Evolutionary conservation across 805 yeast species (phyloP), one percentile per base, ranked within the genome.

Genomic region (Sugiyamaella mastotermitis): DNA sequence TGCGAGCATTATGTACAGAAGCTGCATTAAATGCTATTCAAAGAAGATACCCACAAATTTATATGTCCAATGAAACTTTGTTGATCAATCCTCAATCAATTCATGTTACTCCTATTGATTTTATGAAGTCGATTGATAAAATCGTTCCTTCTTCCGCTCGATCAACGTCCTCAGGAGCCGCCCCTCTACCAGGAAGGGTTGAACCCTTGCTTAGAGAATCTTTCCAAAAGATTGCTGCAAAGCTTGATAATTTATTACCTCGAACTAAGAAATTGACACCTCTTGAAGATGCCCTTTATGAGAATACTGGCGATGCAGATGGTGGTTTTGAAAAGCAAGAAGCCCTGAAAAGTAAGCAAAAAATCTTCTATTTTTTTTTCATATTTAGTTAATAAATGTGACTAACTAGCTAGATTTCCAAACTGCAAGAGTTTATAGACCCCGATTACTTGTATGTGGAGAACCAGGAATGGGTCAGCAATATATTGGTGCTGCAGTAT

Each of bases 21-120:
- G 88, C 97, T 21, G 97, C 97, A 0, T 67, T 92, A 45, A 80
- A 82, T 52, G 80, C 95, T 52, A 90, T 92, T 28, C 97, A 90
- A 61, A 67, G 97, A 47, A 75, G 80, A 32, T 90, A 81, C 50
- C 99, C 99, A 0, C 97, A 92, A 60, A 90, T 92, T 31, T 92
- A 92, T 60, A 64, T 71, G 46, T 72, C 88, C 7, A 68, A 72
- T 37, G 83, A 82, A 33, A 90, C 87, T 55, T 67, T 90, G 30
- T 58, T 66, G 31, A 80, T 92, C 22, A 77, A 87, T 53, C 85
- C 94, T 3, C 58, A 71, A 3, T 64, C 76, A 25, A 82, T 92
- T 23, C 70, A 67, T 35, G 95, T 90, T 1, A 72, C 73, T 9
- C 82, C 94, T 0, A 73, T 76, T 45, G 98, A 92, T 60, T 90